phyloP scores from a whole-genome alignment of 2,329 filamentous ascomycete genomes.

The Diaporthe sp. region DNA sequence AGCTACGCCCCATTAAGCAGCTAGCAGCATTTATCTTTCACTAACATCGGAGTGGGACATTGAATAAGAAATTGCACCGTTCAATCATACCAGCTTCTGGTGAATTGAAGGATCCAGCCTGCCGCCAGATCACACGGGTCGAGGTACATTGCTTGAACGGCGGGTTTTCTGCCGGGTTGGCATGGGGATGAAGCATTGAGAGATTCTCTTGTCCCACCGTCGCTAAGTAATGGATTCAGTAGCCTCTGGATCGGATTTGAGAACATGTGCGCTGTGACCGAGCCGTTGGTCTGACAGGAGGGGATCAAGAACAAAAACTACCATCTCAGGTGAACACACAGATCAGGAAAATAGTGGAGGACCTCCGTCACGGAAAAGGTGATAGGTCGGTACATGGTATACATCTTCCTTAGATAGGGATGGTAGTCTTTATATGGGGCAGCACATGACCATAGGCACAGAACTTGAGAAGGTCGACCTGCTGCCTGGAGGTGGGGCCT shows the following conservation, averaged over 20 bases:
- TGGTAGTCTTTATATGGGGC: background rate
- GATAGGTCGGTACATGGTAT: background rate
- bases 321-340: background rate
- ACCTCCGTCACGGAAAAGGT: background rate
- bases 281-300: background rate
- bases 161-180: too few species aligned
- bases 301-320: background rate
- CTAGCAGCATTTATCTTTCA: background rate
- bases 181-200: background rate
- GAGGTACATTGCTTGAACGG: background rate
- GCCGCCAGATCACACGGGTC: background rate
- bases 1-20: background rate
- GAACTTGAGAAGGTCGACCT: background rate
- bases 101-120: background rate
- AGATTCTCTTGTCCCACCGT: background rate
- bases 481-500: background rate
- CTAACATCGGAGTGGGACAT: fast-evolving
- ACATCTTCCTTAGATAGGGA: background rate
- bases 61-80: background rate
- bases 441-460: too few species aligned
- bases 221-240: background rate
- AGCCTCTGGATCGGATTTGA: background rate
- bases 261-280: background rate
- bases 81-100: background rate
- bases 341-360: background rate